Evolutionary conservation across 495 filamentous ascomycete species (phyloP).

Genomic region (Aspergillus indologenus): DNA sequence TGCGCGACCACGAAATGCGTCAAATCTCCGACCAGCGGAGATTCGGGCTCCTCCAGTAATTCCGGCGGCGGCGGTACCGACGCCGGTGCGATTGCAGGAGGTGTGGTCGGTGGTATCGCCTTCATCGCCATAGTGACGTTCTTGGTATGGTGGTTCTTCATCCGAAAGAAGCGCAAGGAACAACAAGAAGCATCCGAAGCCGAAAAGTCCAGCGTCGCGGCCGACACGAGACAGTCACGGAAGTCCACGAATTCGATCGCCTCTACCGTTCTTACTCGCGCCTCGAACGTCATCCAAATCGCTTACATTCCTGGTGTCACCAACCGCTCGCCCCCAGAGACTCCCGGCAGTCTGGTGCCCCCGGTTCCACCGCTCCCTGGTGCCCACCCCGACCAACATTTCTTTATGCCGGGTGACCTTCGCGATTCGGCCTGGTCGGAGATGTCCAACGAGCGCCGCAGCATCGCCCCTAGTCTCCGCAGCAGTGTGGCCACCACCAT

Average conservation of each 20-base stretch:
- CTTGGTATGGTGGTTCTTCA: constrained; percentile 80
- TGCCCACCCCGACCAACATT: constrained; percentile 74
- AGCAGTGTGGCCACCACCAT: constrained; percentile 88
- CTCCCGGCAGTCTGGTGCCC: constrained; percentile 78
- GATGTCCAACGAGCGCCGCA: constrained; percentile 62
- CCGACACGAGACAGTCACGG: constrained; percentile 66
- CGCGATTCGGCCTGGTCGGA: constrained; percentile 82
- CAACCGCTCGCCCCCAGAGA: constrained; percentile 80
- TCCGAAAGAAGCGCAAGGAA: constrained; percentile 71
- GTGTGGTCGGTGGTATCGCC: constrained; percentile 74
- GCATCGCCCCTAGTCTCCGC: constrained; percentile 59
- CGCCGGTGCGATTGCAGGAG: constrained; percentile 78
- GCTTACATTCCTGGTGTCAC: constrained; percentile 98
- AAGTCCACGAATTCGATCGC: constrained; percentile 90
- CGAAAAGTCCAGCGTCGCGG: constrained; percentile 53
- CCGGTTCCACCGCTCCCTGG: constrained; percentile 91
- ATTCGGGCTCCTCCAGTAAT: constrained; percentile 22
- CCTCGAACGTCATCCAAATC: constrained; percentile 98
- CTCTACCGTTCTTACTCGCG: constrained; percentile 90
- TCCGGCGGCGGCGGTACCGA: constrained; percentile 51
- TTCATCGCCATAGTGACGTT: constrained; percentile 68
- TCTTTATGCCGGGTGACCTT: constrained; percentile 90
- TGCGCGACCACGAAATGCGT: constrained; percentile 63
- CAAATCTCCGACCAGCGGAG: constrained; percentile 29
- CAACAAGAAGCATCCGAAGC: constrained; percentile 48